Evolutionary conservation across 2,329 filamentous ascomycete species (phyloP), one percentile per base, ranked within the genome.

Genomic region (Magnaporthiopsis poae): DNA sequence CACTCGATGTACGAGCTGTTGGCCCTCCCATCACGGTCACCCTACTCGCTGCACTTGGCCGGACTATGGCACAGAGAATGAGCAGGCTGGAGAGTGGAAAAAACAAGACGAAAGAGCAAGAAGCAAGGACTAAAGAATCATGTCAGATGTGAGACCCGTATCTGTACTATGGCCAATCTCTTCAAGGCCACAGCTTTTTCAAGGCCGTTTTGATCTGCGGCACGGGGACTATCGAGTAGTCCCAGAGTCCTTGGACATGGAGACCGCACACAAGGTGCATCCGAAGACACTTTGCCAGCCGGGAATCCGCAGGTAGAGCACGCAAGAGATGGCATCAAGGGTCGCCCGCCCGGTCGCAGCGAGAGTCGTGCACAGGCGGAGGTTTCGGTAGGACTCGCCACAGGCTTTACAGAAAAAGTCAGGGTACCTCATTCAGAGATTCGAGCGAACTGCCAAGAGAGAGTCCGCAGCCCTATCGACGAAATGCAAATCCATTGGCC

Each of bases 171-270:
- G 79, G 78, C 79, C 80, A 77, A 76, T 72, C 72, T 74, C 84
- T 86, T 77, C 76, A 77, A 74, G 78, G 80, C 79, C 80, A 84
- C 83, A 76, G 84, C 84, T 87, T 86, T 86, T 85, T 81, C 78
- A 80, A 82, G 82, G 83, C 80, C 83, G 80, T 60, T 68, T 84
- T 74, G 74, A 84, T 87, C 80, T 86, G 77, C 84, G 84, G 84
- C 84, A 79, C 70, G 81, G 79, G 79, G 77, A 74, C 84, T 82
- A 84, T 85, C 84, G 71, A 73, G 82, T 83, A 85, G 81, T 75
- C 78, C 78, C 82, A 82, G 80, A 80, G 78, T 83, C 80, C 82
- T 78, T 79, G 80, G 77, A 78, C 78, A 81, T 77, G 71, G 73
- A 73, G 70, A 71, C 73, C 74, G 73, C 73, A 72, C 73, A 69